Base-by-base conservation (phyloP, 2,329 filamentous ascomycete genomes). In the Trichophyton simii region DNA sequence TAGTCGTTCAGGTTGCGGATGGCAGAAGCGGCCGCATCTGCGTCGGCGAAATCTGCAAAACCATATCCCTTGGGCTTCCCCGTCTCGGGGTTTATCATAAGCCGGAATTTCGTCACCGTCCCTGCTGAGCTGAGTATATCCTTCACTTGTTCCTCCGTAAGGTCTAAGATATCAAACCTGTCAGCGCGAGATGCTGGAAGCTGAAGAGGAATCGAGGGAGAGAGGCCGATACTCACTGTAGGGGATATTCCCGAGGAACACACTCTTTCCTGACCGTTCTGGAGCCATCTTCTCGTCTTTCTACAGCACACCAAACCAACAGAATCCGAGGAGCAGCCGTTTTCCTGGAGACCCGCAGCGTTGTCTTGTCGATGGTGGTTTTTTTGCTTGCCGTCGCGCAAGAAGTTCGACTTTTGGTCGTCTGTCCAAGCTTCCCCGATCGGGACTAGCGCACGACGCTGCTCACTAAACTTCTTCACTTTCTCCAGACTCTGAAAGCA, bases 61-160 rank as follows among this genome's bases (percentile, higher is more conserved):
- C 94, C 94, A 72, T 96, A 99, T 18, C 94, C 94, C 75, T 96
- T 97, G 0, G 94, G 91, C 61, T 90, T 86, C 48, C 92, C 91
- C 2, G 91, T 96, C 70, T 97, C 92, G 60, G 91, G 88, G 77
- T 97, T 95, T 75, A 96, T 95, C 66, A 97, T 92, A 57, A 97
- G 82, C 59, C 92, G 85, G 73, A 97, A 97, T 72, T 88, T 92
- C 63, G 95, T 81, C 1, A 97, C 92, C 66, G 91, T 89, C 62
- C 94, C 94, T 60, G 89, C 91, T 66, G 88, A 87, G 72, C 86
- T 89, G 74, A 97, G 95, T 64, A 95, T 95, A 68, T 96, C 89
- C 71, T 87, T 87, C 69, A 99, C 96, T 73, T 96, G 89, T 73
- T 97, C 91, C 77, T 99, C 94, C 34, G 91, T 95, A 66, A 96